Conservation (phyloP, 768 basidiomycete species). For the Mycena chlorophos region DNA sequence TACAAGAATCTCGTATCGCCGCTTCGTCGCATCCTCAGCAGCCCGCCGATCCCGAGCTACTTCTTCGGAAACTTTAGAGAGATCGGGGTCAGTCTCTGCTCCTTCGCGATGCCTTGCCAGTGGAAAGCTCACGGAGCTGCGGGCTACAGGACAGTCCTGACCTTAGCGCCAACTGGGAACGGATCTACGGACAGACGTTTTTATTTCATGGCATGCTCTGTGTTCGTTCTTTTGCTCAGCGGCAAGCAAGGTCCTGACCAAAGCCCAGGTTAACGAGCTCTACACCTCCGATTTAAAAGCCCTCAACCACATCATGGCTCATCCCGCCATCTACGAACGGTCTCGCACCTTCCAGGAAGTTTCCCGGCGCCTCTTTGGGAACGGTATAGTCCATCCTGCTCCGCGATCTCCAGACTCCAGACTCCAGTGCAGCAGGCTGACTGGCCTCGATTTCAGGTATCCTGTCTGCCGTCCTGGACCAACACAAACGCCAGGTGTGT, state of each 20-base stretch:
- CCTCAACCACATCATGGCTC: not conserved
- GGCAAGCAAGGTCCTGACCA: not conserved
- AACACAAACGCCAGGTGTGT: constrained; percentile 12
- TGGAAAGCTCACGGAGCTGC: no score
- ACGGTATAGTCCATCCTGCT: not conserved
- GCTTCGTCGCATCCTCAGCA: not conserved
- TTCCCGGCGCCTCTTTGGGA: not conserved
- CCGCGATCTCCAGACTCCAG: not conserved
- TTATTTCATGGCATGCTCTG: not conserved
- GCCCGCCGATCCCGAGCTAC: constrained; percentile 2
- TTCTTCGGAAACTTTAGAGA: constrained; percentile 6
- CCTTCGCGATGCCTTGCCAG: not conserved
- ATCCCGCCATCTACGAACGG: no score
- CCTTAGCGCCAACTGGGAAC: not conserved
- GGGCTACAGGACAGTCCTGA: not conserved
- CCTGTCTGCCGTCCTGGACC: constrained; percentile 2
- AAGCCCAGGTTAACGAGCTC: not conserved
- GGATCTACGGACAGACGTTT: not conserved
- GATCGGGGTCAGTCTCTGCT: not conserved
- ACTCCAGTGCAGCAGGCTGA: not conserved
- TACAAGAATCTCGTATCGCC: constrained; percentile 1
- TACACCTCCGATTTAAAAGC: not conserved
- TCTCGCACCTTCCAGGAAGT: no score
- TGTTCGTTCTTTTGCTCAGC: not conserved
- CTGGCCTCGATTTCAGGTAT: no score